These are phyloP conservation scores for Podospora bellae-mahoneyi DNA, from an alignment of 495 filamentous ascomycete species.

Conservation along the genomic window DNA sequence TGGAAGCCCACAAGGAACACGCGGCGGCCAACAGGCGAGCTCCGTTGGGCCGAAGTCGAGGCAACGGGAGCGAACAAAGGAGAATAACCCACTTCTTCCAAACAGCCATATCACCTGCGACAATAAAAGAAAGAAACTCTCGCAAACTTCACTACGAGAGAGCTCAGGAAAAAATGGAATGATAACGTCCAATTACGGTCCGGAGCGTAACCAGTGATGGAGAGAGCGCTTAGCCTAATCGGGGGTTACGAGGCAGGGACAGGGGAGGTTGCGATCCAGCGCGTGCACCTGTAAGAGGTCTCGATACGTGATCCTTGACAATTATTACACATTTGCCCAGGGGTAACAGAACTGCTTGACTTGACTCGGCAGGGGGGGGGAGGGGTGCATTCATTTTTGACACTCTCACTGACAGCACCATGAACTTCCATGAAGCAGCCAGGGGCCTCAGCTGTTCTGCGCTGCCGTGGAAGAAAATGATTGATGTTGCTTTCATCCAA, in stretches of 20 bases:
- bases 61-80: not conserved
- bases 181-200: conserved; percentile 25
- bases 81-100: conserved; percentile 19
- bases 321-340: conserved; percentile 24
- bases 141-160: not conserved
- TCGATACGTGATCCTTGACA: conserved; percentile 22
- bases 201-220: conserved; percentile 7
- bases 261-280: conserved; percentile 13
- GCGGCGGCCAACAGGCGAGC: conserved; percentile 5
- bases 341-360: conserved; percentile 18
- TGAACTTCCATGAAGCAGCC: not conserved
- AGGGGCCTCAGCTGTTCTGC: conserved; percentile 2
- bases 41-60: conserved; percentile 7
- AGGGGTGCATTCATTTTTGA: conserved; percentile 18
- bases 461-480: conserved; percentile 12
- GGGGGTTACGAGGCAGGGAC: conserved; percentile 17
- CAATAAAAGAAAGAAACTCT: too few relatives aligned
- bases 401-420: conserved; percentile 15
- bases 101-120: conserved; percentile 17
- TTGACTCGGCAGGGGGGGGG: conserved; percentile 23
- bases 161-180: conserved; percentile 17
- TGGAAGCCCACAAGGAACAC: conserved; percentile 23
- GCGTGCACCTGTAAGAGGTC: conserved; percentile 20
- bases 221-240: conserved; percentile 19
- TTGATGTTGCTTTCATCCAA: conserved; percentile 20